phyloP scores from a whole-genome alignment of 192 early-diverging fungal genomes.

The Entrophospora sp. region DNA sequence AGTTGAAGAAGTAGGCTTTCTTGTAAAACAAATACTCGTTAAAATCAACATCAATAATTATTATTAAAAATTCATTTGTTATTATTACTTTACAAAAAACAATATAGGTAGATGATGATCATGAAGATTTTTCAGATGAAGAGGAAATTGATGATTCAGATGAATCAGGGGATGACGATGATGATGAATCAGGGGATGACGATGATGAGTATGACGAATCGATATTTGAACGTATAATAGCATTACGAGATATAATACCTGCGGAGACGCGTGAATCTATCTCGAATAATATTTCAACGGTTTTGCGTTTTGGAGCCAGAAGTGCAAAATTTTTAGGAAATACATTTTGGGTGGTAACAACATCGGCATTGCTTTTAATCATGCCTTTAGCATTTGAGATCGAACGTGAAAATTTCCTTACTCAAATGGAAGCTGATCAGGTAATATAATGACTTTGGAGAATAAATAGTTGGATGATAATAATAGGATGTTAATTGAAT shows the following conservation, averaged over 20 bases:
- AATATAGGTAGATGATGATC: conserved; percentile 40
- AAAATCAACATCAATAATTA: too few relatives aligned
- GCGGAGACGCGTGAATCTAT: conserved; percentile 59
- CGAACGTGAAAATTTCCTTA: conserved; percentile 78
- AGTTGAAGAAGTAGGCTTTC: too few relatives aligned
- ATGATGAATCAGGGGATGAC: too few relatives aligned
- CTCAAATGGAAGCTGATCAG: conserved; percentile 66
- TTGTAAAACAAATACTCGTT: too few relatives aligned
- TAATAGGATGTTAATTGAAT: too few relatives aligned
- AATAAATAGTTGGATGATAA: too few relatives aligned
- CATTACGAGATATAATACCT: conserved; percentile 84
- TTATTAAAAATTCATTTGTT: too few relatives aligned
- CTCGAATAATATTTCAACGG: conserved; percentile 42
- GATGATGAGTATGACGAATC: conserved; percentile 75
- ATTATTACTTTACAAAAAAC: conserved; percentile 44
- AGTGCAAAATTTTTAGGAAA: conserved; percentile 65
- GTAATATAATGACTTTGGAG: too few relatives aligned
- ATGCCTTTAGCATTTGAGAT: conserved; percentile 82
- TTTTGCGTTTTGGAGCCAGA: conserved; percentile 49
- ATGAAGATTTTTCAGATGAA: conserved; percentile 43
- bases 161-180: conserved; percentile 50
- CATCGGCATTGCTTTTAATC: conserved; percentile 70
- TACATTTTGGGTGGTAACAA: conserved; percentile 83
- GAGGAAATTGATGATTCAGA: conserved; percentile 42
- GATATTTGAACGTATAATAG: conserved; percentile 69